These are phyloP conservation scores for Jimgerdemannia flammicorona DNA, from an alignment of 192 early-diverging fungal species.

Conservation along the genomic window DNA sequence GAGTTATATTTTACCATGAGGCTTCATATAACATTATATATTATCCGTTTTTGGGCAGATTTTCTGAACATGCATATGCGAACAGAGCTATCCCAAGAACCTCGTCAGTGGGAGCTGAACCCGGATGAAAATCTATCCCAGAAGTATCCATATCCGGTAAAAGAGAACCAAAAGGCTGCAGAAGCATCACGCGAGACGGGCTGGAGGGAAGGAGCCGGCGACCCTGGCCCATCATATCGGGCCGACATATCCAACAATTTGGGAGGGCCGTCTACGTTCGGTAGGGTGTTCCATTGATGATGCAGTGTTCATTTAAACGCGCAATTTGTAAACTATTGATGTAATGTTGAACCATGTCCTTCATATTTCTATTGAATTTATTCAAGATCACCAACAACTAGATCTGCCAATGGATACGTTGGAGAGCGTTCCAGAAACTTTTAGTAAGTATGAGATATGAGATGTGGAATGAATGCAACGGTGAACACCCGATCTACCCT, in stretches of 20 bases:
- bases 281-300: not conserved
- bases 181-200: not conserved
- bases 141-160: slow-evolving; percentile 32
- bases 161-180: slow-evolving; percentile 1
- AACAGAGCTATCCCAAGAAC: slow-evolving; percentile 30
- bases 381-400: not conserved
- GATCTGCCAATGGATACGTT: not conserved
- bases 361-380: too few relatives aligned
- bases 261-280: not conserved
- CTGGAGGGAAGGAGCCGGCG: not conserved
- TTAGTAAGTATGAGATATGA: too few relatives aligned
- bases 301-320: too few relatives aligned
- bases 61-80: not conserved
- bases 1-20: not conserved
- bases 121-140: slow-evolving; percentile 29
- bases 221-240: not conserved
- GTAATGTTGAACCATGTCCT: too few relatives aligned
- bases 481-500: too few relatives aligned
- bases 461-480: too few relatives aligned
- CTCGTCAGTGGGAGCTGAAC: slow-evolving; percentile 14
- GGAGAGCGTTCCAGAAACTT: not conserved
- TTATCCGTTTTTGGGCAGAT: slow-evolving; percentile 8
- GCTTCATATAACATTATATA: not conserved
- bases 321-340: too few relatives aligned
- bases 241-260: not conserved